A percentile compares a stretch with the other conserved stretches of the same genome.
Evolutionary conservation across 2,329 filamentous ascomycete species (phyloP).

Genomic region (Escovopsis sp.): DNA sequence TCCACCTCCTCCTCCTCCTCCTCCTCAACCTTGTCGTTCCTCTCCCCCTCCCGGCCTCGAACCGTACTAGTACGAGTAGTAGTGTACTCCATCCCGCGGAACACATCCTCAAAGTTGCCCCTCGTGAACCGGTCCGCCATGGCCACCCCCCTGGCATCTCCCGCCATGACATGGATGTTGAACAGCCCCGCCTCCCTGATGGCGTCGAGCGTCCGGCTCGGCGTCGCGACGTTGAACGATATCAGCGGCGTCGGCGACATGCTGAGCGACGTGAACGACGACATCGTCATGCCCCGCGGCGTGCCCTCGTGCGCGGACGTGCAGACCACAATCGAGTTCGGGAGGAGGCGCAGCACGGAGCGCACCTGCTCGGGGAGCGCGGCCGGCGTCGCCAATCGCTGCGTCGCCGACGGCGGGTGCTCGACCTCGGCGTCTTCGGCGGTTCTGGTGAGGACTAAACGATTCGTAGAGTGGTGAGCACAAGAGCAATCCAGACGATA

Average conservation of each 20-base stretch:
- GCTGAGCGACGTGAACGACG: conserved; percentile 42
- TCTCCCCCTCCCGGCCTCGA: no score
- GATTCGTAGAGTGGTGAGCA: no score
- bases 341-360: conserved; percentile 37
- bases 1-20: conserved; percentile 6
- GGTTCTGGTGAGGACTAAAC: no score
- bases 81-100: conserved; percentile 20
- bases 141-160: conserved; percentile 30
- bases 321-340: conserved; percentile 41
- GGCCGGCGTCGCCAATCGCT: not conserved
- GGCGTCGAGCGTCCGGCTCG: conserved; percentile 40
- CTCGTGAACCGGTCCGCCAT: conserved; percentile 38
- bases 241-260: conserved; percentile 36
- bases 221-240: conserved; percentile 42
- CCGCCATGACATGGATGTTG: conserved; percentile 40
- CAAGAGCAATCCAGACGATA: no score
- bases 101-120: conserved; percentile 29
- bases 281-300: conserved; percentile 42
- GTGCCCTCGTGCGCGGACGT: conserved; percentile 25
- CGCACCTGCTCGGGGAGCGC: conserved; percentile 33
- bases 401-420: not conserved
- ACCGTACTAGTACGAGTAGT: no score
- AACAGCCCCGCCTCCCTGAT: conserved; percentile 30
- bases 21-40: no score
- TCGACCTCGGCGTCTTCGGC: no score